Base-by-base conservation (phyloP, 805 yeast genomes). In the Nakazawaea sp. region DNA sequence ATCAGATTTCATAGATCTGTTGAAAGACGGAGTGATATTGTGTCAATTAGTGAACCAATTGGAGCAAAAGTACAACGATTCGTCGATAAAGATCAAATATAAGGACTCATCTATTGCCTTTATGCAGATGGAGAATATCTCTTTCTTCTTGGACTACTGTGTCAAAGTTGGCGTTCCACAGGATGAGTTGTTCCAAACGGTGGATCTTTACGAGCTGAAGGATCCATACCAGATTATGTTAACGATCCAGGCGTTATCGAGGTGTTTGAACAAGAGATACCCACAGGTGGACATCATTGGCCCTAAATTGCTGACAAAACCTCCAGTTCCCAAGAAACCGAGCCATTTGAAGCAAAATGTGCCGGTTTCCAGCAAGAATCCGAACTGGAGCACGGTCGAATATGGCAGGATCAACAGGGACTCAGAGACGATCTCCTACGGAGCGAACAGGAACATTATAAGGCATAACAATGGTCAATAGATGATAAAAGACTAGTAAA, bases 161-260 rank as follows among this genome's bases (percentile, higher is more conserved):
- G 72, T 78, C 44, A 36, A 52, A 4, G 63, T 77, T 36, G 90
- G 90, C 2, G 78, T 86, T 2, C 85, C 88, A 5, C 81, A 82
- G 45, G 88, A 83, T 51, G 95, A 86, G 53, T 58, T 82, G 33
- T 86, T 86, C 53, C 88, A 81, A 47, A 86, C 95, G 2, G 61
- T 71, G 5, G 95, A 86, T 53, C 62, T 86, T 40, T 86, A 63
- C 46, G 95, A 86, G 52, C 57, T 61, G 20, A 70, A 74, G 46
- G 94, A 86, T 52, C 87, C 90, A 1, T 81, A 85, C 33, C 85
- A 81, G 45, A 86, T 86, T 1, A 58, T 80, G n/a, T 77, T 82
- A 47, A 72, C 89, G 1, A 61, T 86, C 29, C 78, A 81, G 49
- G 75, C 94, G 2, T 64, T 86, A 30, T 81, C 92, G 1, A 64